These are phyloP conservation scores for Crithidia brevicula DNA, from an alignment of 208 protist species.

Conservation along the genomic window DNA sequence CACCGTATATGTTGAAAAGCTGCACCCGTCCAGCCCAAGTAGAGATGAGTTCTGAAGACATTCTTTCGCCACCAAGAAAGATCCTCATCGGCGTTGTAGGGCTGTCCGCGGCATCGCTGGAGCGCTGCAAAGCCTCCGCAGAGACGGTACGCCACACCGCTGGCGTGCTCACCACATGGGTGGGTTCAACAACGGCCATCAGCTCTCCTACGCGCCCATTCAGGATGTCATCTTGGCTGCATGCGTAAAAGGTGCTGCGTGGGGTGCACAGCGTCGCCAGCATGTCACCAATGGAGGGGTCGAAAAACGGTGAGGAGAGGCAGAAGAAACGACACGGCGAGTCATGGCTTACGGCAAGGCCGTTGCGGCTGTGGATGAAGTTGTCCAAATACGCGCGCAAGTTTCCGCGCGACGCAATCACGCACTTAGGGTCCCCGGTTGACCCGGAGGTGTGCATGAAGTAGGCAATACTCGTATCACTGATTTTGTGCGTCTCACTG, in stretches of 20 bases:
- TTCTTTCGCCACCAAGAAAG: constrained; percentile 56
- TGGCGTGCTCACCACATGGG: constrained; percentile 59
- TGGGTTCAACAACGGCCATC: constrained; percentile 29
- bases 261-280: constrained; percentile 36
- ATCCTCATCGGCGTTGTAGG: constrained; percentile 31
- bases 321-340: constrained; percentile 31
- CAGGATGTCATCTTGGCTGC: constrained; percentile 23
- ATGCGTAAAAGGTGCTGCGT: constrained; percentile 31
- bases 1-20: constrained; percentile 70
- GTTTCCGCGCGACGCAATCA: constrained; percentile 48
- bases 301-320: constrained; percentile 62
- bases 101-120: neutral
- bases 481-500: neutral
- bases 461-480: constrained; percentile 44
- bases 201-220: constrained; percentile 29
- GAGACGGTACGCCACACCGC: constrained; percentile 39
- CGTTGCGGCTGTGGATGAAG: constrained; percentile 35
- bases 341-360: constrained; percentile 19
- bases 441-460: constrained; percentile 71
- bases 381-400: constrained; percentile 42
- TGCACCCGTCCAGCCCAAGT: constrained; percentile 40
- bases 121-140: neutral
- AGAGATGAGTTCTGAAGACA: constrained; percentile 41
- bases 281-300: constrained; percentile 70
- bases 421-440: constrained; percentile 60